Percentiles rank a stretch among this genome's conserved stretches.
Evolutionary conservation across 768 basidiomycete species (phyloP).

Genomic region (Strobilomyces echinocephalus): DNA sequence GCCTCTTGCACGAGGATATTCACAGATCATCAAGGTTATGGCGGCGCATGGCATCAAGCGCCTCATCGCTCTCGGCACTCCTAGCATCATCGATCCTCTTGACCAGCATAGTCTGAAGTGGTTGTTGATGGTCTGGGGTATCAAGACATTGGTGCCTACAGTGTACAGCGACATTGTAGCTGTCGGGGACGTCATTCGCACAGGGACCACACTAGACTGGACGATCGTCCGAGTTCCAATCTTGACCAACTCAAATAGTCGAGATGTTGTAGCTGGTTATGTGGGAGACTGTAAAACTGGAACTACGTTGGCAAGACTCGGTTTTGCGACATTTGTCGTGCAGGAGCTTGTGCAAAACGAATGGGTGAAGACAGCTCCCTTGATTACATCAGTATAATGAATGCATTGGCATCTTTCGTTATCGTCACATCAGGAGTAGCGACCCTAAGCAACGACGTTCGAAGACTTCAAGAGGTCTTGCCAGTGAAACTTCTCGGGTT

Average conservation of each 20-base stretch:
- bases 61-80: constrained; percentile 62
- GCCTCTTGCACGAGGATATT: constrained; percentile 61
- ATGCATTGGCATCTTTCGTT: not conserved
- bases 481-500: constrained; percentile 78
- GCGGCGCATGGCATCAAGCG: constrained; percentile 46
- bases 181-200: constrained; percentile 52
- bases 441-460: constrained; percentile 10
- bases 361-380: constrained; percentile 48
- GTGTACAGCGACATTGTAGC: constrained; percentile 70
- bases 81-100: constrained; percentile 55
- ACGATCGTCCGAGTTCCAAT: constrained; percentile 68
- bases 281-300: constrained; percentile 58
- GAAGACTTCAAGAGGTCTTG: constrained; percentile 64
- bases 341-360: constrained; percentile 52
- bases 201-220: constrained; percentile 52
- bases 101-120: constrained; percentile 50
- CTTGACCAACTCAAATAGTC: constrained; percentile 45
- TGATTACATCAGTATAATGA: constrained; percentile 21
- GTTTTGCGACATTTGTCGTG: constrained; percentile 57
- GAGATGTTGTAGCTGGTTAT: constrained; percentile 54
- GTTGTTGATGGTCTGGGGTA: constrained; percentile 35
- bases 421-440: no score
- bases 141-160: constrained; percentile 40
- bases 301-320: constrained; percentile 47
- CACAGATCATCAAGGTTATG: constrained; percentile 53